Evolutionary conservation across 2,329 filamentous ascomycete species (phyloP), one percentile per base, ranked within the genome.

Genomic region (Alternaria sp.): DNA sequence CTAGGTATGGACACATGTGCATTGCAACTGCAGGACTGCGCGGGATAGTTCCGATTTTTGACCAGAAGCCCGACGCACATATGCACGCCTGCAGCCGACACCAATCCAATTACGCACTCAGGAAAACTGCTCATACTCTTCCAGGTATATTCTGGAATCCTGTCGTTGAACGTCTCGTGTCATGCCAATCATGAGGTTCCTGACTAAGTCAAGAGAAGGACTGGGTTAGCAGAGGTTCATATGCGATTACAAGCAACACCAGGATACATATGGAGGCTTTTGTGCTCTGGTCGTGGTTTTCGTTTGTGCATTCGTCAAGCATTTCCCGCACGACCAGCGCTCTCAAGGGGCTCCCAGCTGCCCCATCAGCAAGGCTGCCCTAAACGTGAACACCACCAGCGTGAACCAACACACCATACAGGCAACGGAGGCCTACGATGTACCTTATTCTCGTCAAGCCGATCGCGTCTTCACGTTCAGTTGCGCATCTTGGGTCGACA

Each of bases 191-290:
- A 44, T 23, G 3, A 11, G 14, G 10, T 39, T 17, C 24, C 5
- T 9, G 14, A 21, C 8, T 11, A 28, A 14, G 48, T 29, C 13
- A 53, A 61, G 59, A 61, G 59, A 55, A 40, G 56, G 56, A 42
- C 8, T 13, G 4, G 14, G 33, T 28, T 9, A 31, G 39, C 17
- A 17, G 3, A 41, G 23, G 14, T 28, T 41, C 17, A 44, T 14
- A 33, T 33, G 13, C 41, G 28, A 17, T 9, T 31, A n/a, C 33
- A 17, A 31, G 14, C 36, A 51, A 41, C 51, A 55, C 36, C 51
- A 58, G 42, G 17, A 42, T 31, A n/a, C 21, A 13, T 13, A 10
- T 41, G 11, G 26, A 44, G 5, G 28, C 3, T n/a, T 36, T 17
- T 17, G 46, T 31, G n/a, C 55, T 48, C 14, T 40, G n/a, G 31